Evolutionary conservation across 2,329 filamentous ascomycete species (phyloP).

Genomic region (Cladosporium colombiae): DNA sequence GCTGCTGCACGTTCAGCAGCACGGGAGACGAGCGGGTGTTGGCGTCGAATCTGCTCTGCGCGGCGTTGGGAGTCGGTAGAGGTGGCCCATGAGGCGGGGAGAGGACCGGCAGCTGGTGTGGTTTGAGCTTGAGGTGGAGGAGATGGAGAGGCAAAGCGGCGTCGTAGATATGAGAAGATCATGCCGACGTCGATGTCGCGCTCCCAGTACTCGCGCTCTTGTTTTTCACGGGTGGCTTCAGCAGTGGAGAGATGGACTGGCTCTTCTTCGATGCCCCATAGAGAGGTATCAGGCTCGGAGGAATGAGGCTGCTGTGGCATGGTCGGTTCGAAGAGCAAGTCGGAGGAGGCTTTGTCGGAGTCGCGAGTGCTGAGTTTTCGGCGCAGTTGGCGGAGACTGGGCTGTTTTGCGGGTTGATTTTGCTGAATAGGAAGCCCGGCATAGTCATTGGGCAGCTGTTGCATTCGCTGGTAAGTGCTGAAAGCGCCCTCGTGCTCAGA

Average conservation of each 20-base stretch:
- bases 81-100: conserved; percentile 39
- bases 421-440: conserved; percentile 54
- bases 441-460: conserved; percentile 70
- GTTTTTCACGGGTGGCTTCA: conserved; percentile 32
- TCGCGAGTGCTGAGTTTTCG: conserved; percentile 19
- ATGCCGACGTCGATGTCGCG: conserved; percentile 86
- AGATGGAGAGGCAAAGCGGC: conserved; percentile 64
- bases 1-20: conserved; percentile 41
- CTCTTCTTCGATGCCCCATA: conserved; percentile 69
- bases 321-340: conserved; percentile 35
- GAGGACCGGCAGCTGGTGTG: conserved; percentile 24
- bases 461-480: conserved; percentile 75
- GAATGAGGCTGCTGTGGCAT: conserved; percentile 34
- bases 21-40: conserved; percentile 80
- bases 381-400: conserved; percentile 31
- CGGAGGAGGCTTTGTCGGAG: conserved; percentile 23
- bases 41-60: conserved; percentile 79
- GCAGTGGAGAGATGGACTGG: conserved; percentile 38
- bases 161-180: conserved; percentile 84
- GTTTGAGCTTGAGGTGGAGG: conserved; percentile 26
- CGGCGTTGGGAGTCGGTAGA: conserved; percentile 68
- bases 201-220: conserved; percentile 82
- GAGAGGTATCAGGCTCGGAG: conserved; percentile 52
- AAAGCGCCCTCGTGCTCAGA: conserved; percentile 88
- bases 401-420: conserved; percentile 20